These are phyloP conservation scores for Magnusiomyces starmeri DNA, from an alignment of 1,139 yeast genomes.

Conservation along the genomic window DNA sequence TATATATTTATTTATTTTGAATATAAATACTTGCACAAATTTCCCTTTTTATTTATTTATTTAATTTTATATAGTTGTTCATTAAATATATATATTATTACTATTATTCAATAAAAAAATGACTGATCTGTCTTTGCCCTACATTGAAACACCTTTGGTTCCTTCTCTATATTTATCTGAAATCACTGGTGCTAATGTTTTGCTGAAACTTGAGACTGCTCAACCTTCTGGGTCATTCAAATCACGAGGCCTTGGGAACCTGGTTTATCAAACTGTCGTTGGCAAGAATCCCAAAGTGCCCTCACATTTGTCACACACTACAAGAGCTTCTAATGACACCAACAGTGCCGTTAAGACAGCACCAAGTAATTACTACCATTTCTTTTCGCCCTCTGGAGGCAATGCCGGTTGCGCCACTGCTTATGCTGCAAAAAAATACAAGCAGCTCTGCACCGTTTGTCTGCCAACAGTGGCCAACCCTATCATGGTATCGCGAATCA, in stretches of 20 bases:
- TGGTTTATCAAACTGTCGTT: slow-evolving; percentile 28
- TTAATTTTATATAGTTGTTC: too few species aligned
- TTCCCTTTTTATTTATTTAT: too few species aligned
- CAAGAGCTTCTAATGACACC: not conserved
- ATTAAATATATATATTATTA: too few species aligned
- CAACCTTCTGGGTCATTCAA: slow-evolving; percentile 73
- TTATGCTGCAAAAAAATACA: slow-evolving; percentile 41
- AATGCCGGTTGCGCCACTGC: slow-evolving; percentile 77
- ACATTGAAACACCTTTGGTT: slow-evolving; percentile 31
- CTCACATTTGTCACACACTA: slow-evolving; percentile 6
- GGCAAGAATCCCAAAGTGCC: slow-evolving; percentile 7
- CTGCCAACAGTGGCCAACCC: slow-evolving; percentile 46
- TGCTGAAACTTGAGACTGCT: slow-evolving; percentile 52
- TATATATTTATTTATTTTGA: too few species aligned
- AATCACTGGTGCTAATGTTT: slow-evolving; percentile 36
- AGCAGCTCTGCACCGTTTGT: slow-evolving; percentile 53
- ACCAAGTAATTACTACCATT: slow-evolving; percentile 36
- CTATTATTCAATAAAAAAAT: not conserved
- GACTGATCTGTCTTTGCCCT: slow-evolving; percentile 21
- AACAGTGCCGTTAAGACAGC: slow-evolving; percentile 14
- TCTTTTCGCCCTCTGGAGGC: slow-evolving; percentile 70
- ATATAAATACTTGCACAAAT: too few species aligned
- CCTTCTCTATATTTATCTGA: slow-evolving; percentile 29
- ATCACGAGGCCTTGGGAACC: slow-evolving; percentile 41
- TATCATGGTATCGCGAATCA: slow-evolving; percentile 40